Percentiles rank a stretch among this genome's conserved stretches.
Conservation (phyloP, 495 filamentous ascomycete genomes). For the Penicillium coffeae region DNA sequence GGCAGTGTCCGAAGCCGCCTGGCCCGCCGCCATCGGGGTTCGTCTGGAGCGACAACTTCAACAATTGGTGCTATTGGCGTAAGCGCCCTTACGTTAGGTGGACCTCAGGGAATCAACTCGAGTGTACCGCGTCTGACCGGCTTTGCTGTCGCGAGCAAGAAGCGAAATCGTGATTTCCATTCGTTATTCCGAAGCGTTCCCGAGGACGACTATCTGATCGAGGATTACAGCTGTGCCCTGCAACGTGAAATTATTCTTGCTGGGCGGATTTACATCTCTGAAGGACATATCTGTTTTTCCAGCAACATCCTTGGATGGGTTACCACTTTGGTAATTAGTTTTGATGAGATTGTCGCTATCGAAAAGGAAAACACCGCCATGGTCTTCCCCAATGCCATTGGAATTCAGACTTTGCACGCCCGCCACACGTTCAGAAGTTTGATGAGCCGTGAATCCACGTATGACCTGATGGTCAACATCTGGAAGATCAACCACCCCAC, state of each 20-base stretch:
- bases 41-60: slow-evolving; percentile 73
- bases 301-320: slow-evolving; percentile 99
- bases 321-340: slow-evolving; percentile 94
- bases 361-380: slow-evolving; percentile 96
- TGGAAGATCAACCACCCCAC: slow-evolving; percentile 96
- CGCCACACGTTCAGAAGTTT: slow-evolving; percentile 95
- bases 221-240: slow-evolving; percentile 95
- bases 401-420: slow-evolving; percentile 92
- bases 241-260: slow-evolving; percentile 95
- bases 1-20: slow-evolving; percentile 81
- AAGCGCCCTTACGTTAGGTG: slow-evolving; percentile 60
- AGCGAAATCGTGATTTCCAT: slow-evolving; percentile 94
- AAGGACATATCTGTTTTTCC: slow-evolving; percentile 96
- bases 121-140: slow-evolving; percentile 78
- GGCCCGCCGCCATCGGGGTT: slow-evolving; percentile 71
- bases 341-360: slow-evolving; percentile 93
- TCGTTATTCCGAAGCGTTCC: slow-evolving; percentile 91
- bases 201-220: slow-evolving; percentile 96
- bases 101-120: slow-evolving; percentile 47
- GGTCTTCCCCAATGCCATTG: slow-evolving; percentile 95
- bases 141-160: slow-evolving; percentile 94
- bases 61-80: slow-evolving; percentile 69
- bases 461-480: slow-evolving; percentile 94
- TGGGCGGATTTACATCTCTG: slow-evolving; percentile 90
- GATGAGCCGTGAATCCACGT: slow-evolving; percentile 89